Conservation (phyloP, 306 rosid genomes). For the Pterocarpus macrocarpus region DNA sequence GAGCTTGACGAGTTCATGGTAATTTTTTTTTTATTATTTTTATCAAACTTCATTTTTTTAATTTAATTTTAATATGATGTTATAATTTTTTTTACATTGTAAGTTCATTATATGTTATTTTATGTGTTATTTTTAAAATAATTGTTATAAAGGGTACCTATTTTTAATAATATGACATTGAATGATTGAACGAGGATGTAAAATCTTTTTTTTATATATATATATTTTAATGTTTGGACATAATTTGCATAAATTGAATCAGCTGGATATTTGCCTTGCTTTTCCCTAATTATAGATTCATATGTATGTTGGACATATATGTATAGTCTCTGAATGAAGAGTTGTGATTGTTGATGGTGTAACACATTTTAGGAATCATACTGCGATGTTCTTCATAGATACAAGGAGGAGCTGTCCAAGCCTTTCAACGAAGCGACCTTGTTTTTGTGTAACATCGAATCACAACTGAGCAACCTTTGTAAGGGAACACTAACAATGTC, state of each 20-base stretch:
- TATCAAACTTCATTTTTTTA: background rate
- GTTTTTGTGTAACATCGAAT: slow-evolving; percentile 68
- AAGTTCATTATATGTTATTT: too few relatives aligned
- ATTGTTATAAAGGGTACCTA: too few relatives aligned
- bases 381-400: slow-evolving; percentile 69
- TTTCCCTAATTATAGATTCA: too few relatives aligned
- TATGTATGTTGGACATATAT: too few relatives aligned
- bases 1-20: slow-evolving; percentile 90
- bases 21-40: background rate
- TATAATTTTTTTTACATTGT: too few relatives aligned
- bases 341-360: slow-evolving; percentile 16
- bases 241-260: background rate
- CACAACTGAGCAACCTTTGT: slow-evolving; percentile 76
- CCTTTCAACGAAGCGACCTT: slow-evolving; percentile 76
- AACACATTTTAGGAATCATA: slow-evolving; percentile 67
- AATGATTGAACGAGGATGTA: background rate
- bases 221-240: too few relatives aligned
- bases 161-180: background rate
- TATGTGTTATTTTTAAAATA: too few relatives aligned
- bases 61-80: too few relatives aligned
- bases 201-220: too few relatives aligned
- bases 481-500: slow-evolving; percentile 59
- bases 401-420: slow-evolving; percentile 72
- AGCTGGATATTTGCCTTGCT: background rate
- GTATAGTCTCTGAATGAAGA: background rate